Evolutionary conservation across 345 rosid genomes (phyloP).

Genomic region (Barbarea vulgaris): DNA sequence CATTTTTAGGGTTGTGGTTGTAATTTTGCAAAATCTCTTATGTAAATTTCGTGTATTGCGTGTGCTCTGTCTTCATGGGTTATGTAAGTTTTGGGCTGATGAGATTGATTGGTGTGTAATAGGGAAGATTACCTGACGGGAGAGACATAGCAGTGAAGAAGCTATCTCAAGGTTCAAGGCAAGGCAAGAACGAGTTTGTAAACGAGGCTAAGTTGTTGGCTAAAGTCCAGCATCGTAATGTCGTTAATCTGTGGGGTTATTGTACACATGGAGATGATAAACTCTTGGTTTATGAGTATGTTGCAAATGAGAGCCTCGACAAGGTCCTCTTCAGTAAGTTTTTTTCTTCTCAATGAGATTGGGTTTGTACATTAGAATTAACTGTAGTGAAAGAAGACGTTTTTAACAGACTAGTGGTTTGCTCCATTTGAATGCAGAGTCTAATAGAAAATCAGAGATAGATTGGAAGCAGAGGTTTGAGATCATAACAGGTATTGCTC

Average conservation of each 20-base stretch:
- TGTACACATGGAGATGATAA: constrained; percentile 81
- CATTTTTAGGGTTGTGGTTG: not conserved
- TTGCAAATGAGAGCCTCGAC: constrained; percentile 86
- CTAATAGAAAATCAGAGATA: constrained; percentile 52
- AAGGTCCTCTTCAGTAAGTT: constrained; percentile 91
- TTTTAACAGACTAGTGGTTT: not conserved
- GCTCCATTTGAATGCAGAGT: constrained; percentile 49
- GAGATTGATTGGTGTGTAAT: constrained; percentile 24
- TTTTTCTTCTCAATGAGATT: not conserved
- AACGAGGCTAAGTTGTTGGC: constrained; percentile 91
- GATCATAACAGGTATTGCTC: constrained; percentile 74
- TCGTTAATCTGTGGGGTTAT: constrained; percentile 88
- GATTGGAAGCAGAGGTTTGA: constrained; percentile 85
- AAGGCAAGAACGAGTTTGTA: constrained; percentile 82
- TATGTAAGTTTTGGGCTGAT: constrained; percentile 17
- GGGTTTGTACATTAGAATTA: not conserved
- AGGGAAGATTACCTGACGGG: constrained; percentile 89
- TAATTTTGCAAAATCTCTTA: not conserved
- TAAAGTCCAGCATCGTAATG: constrained; percentile 93
- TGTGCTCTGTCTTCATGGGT: not conserved
- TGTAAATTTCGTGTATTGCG: not conserved
- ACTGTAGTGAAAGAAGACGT: not conserved
- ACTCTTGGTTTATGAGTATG: constrained; percentile 90
- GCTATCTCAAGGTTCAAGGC: constrained; percentile 70
- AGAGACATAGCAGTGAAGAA: constrained; percentile 98